Evolutionary conservation across 257 asterid species (phyloP).

Genomic region (Avicennia marina): DNA sequence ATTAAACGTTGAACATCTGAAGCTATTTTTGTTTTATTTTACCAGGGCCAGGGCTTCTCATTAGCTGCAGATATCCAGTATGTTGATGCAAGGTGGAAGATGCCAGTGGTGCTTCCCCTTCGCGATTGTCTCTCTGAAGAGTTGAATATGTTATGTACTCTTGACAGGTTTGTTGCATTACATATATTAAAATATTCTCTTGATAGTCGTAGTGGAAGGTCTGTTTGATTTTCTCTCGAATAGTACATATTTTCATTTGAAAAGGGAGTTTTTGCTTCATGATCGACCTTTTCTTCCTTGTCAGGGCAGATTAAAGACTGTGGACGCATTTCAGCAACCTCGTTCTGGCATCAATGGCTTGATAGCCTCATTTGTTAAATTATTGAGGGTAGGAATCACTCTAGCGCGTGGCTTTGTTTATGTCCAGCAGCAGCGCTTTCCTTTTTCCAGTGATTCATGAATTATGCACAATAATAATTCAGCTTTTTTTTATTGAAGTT

Average conservation of each 20-base stretch:
- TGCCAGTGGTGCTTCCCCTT: constrained; percentile 82
- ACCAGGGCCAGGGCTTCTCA: constrained; percentile 89
- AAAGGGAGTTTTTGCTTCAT: constrained; percentile 19
- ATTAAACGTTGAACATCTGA: constrained; percentile 5
- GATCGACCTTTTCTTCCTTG: constrained; percentile 26
- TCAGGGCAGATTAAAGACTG: constrained; percentile 67
- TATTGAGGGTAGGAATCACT: constrained; percentile 57
- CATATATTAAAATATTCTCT: too few species aligned
- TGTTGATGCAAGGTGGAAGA: constrained; percentile 85
- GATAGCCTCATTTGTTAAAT: constrained; percentile 75
- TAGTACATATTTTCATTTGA: background rate
- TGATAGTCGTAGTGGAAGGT: too few species aligned
- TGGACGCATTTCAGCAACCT: constrained; percentile 46
- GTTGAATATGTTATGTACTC: constrained; percentile 65
- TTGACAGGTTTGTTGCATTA: constrained; percentile 77
- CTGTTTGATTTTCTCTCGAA: constrained; percentile 7
- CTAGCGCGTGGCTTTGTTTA: background rate
- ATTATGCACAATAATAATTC: too few species aligned
- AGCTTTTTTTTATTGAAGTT: too few species aligned
- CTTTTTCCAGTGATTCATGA: background rate
- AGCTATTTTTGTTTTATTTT: constrained; percentile 3
- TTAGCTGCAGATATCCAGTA: constrained; percentile 89
- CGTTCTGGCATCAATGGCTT: constrained; percentile 58
- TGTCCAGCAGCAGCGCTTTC: background rate
- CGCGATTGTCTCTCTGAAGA: constrained; percentile 84